Evolutionary conservation across 257 asterid species (phyloP).

Genomic region (Plectranthus barbatus): DNA sequence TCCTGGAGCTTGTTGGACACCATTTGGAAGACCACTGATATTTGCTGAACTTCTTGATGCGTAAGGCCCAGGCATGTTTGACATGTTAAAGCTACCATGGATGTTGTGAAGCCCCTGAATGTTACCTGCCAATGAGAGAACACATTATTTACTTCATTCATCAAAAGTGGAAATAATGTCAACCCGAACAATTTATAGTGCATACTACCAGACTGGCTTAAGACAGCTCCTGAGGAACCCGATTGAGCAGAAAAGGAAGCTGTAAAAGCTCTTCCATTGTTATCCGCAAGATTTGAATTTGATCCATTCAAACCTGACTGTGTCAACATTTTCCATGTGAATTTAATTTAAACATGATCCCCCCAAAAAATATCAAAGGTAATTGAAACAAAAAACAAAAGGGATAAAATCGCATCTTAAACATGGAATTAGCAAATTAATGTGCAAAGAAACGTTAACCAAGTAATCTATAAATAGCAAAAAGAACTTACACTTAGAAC

Average conservation of each 20-base stretch:
- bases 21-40: slow-evolving; percentile 52
- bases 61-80: slow-evolving; percentile 60
- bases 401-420: neutral
- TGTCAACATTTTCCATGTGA: slow-evolving; percentile 19
- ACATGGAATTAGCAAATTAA: neutral
- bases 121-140: slow-evolving; percentile 34
- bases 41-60: slow-evolving; percentile 63
- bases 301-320: slow-evolving; percentile 73
- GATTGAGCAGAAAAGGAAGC: slow-evolving; percentile 65
- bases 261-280: slow-evolving; percentile 51
- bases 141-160: neutral
- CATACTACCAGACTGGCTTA: slow-evolving; percentile 61
- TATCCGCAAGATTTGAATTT: slow-evolving; percentile 64
- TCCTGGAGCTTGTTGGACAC: slow-evolving; percentile 74
- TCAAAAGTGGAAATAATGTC: neutral
- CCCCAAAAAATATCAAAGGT: neutral
- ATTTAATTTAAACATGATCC: neutral
- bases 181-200: slow-evolving; percentile 12
- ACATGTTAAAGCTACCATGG: slow-evolving; percentile 59
- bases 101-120: slow-evolving; percentile 72
- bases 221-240: slow-evolving; percentile 59
- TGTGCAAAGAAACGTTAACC: neutral
- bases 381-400: neutral
- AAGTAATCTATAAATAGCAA: slow-evolving; percentile 9
- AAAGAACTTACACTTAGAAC: slow-evolving; percentile 34